Evolutionary conservation across 345 rosid genomes (phyloP), one percentile per base, ranked within the genome.

Genomic region (Sapria himalayana): DNA sequence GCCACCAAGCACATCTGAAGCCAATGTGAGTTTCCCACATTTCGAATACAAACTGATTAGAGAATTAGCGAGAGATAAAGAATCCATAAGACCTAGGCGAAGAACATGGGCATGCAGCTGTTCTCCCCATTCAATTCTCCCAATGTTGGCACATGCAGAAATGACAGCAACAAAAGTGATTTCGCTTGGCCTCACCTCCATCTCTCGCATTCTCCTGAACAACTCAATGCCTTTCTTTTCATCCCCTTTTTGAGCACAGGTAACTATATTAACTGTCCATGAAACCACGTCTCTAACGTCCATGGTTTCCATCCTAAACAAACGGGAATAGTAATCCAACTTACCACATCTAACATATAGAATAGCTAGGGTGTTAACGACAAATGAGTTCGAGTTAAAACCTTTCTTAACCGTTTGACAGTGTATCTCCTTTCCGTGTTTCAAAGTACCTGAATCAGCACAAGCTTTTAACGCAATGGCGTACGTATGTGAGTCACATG

Each of bases 291-390:
- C 81, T 19, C 17, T 63, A 14, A 43, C 48, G 37, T 37, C 57
- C 76, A 78, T 86, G 17, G 45, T 78, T 42, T 70, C 73, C n/a
- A n/a, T n/a, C n/a, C n/a, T n/a, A 37, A 81, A 76, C 62, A 76
- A 56, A 41, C 16, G 33, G 45, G 63, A 52, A 18, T 85, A 85
- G 29, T 63, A 66, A 25, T 61, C 64, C 52, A 76, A 42, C 49
- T 72, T 74, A 45, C 89, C 78, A 55, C 97, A 81, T 54, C 78
- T 73, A 59, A 62, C 74, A 24, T 78, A 86, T 77, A 86, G 64
- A 2, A 73, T 66, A 14, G 59, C 60, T 20, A 86, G 76, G 19
- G 85, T 70, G 50, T 86, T 81, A 6, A 67, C 85, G 40, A 78
- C 94, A 16, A 60, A 72, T 7, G 85, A 56, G 51, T 19, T 60